Percentiles rank a stretch among this genome's conserved stretches.
These are phyloP conservation scores for Russula griseocarnosa DNA, from an alignment of 768 basidiomycete genomes.

Conservation along the genomic window DNA sequence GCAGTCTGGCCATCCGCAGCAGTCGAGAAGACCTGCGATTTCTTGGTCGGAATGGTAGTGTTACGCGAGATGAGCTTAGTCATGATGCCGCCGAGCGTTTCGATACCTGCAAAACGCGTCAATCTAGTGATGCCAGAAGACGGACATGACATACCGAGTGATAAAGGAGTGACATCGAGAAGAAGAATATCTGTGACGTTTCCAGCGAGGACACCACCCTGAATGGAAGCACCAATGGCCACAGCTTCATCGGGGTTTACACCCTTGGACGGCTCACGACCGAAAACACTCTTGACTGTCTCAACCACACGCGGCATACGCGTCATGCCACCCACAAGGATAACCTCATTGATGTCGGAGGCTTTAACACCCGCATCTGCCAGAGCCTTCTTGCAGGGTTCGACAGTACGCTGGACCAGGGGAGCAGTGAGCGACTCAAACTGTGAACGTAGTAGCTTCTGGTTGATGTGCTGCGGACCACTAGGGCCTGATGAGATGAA, in stretches of 20 bases:
- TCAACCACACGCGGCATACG: conserved; percentile 96
- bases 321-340: conserved; percentile 97
- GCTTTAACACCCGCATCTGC: conserved; percentile 89
- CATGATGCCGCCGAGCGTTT: conserved; percentile 99
- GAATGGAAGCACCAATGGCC: conserved; percentile 96
- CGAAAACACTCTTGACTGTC: conserved; percentile 91
- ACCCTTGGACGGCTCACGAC: conserved; percentile 95
- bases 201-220: conserved; percentile 96
- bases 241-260: conserved; percentile 99
- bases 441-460: conserved; percentile 80
- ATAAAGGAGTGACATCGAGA: conserved; percentile 93
- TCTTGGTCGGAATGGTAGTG: conserved; percentile 99
- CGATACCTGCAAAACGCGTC: conserved; percentile 54
- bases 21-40: conserved; percentile 98
- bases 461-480: conserved; percentile 97
- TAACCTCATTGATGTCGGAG: conserved; percentile 91
- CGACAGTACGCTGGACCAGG: conserved; percentile 84
- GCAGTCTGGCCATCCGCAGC: conserved; percentile 99
- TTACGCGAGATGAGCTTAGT: conserved; percentile 97
- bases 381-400: conserved; percentile 98
- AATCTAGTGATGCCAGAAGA: neutral
- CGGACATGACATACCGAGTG: conserved; percentile 61
- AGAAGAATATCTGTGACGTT: conserved; percentile 95
- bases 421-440: conserved; percentile 83
- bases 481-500: conserved; percentile 96